phyloP scores from a whole-genome alignment of 331 rosid species.

The Erythrophleum ivorense region DNA sequence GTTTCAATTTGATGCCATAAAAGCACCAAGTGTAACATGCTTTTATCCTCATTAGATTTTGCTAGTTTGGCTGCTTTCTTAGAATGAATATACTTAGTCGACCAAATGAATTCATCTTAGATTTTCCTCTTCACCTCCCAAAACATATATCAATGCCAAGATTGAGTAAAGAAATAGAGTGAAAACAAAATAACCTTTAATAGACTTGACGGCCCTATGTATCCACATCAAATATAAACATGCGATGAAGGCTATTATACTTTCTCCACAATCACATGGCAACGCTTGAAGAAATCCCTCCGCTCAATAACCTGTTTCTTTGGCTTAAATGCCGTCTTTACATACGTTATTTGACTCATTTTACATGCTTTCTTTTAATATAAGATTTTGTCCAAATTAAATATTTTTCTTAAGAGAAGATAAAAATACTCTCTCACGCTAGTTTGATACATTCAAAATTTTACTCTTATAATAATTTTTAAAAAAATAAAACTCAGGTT shows the following conservation, averaged over 20 bases:
- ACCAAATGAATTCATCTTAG: conserved; percentile 43
- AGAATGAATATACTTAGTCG: conserved; percentile 28
- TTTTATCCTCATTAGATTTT: not conserved
- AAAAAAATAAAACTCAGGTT: too few relatives aligned
- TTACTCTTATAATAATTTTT: not conserved
- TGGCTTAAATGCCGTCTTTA: conserved; percentile 23
- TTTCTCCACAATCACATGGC: conserved; percentile 47
- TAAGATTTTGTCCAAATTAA: not conserved
- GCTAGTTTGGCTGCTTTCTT: conserved; percentile 9
- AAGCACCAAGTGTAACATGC: conserved; percentile 8
- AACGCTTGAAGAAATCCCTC: conserved; percentile 31
- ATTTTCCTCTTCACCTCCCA: conserved; percentile 35
- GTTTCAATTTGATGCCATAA: conserved; percentile 24
- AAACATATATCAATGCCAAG: not conserved
- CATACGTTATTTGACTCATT: not conserved
- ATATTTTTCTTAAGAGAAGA: not conserved
- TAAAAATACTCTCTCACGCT: not conserved
- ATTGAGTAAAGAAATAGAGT: conserved; percentile 6
- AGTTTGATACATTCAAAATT: not conserved
- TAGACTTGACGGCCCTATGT: conserved; percentile 21
- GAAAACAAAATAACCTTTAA: conserved; percentile 26
- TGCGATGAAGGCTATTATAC: conserved; percentile 26
- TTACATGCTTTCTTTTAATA: conserved; percentile 7
- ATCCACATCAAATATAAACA: not conserved
- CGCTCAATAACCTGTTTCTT: not conserved